Evolutionary conservation across 2,329 filamentous ascomycete species (phyloP).

Genomic region (Cercospora sesami): DNA sequence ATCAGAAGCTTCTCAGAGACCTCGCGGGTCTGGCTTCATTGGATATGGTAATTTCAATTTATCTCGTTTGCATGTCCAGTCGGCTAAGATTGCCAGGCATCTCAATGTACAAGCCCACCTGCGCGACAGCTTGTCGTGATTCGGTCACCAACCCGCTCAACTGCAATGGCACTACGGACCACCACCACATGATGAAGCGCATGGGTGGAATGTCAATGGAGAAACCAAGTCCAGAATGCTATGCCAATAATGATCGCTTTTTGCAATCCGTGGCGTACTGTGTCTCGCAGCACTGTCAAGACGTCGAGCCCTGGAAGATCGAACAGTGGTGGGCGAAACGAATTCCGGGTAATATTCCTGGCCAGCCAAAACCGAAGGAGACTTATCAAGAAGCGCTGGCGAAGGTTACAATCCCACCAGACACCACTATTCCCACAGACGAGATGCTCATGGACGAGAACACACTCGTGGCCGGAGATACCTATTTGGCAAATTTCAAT

Average conservation of each 20-base stretch:
- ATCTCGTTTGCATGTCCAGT: not conserved
- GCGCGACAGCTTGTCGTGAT: slow-evolving; percentile 30
- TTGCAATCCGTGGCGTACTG: slow-evolving; percentile 38
- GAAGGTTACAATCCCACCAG: slow-evolving; percentile 30
- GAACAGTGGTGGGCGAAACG: slow-evolving; percentile 36
- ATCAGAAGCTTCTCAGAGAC: slow-evolving; percentile 5
- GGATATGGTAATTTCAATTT: not conserved
- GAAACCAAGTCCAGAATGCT: slow-evolving; percentile 32
- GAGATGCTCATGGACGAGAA: slow-evolving; percentile 36
- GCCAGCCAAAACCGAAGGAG: slow-evolving; percentile 26
- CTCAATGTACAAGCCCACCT: slow-evolving; percentile 30
- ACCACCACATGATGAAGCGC: slow-evolving; percentile 13
- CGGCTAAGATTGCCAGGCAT: slow-evolving; percentile 19
- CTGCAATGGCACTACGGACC: slow-evolving; percentile 16
- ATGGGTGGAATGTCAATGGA: slow-evolving; percentile 23
- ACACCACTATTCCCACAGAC: slow-evolving; percentile 9
- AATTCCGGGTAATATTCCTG: slow-evolving; percentile 18
- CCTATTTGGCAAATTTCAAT: slow-evolving; percentile 34
- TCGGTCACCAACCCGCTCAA: slow-evolving; percentile 21
- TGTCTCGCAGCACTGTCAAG: slow-evolving; percentile 31
- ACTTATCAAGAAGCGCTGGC: slow-evolving; percentile 34
- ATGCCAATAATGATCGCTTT: slow-evolving; percentile 33
- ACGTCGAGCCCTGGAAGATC: slow-evolving; percentile 29
- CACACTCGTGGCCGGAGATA: slow-evolving; percentile 35
- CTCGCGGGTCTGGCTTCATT: slow-evolving; percentile 4